Evolutionary conservation across 2,329 filamentous ascomycete genomes (phyloP), one percentile per base, ranked within the genome.

Genomic region (Cytospora paraplurivora): DNA sequence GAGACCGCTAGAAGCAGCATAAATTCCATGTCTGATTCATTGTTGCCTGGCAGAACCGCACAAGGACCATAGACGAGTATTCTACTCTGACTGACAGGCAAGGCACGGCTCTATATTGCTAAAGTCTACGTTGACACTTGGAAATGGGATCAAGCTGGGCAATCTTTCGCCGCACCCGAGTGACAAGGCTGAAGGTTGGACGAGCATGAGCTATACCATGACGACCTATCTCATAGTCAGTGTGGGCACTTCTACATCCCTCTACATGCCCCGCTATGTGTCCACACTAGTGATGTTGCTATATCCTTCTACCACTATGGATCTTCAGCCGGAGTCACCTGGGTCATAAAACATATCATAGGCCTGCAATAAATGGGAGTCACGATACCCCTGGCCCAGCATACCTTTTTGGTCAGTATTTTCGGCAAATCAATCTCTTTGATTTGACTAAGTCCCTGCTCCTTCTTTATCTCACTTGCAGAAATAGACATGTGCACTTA

Each of bases 191-290:
- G 38, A 32, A n/a, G 21, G 15, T 19, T n/a, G 32, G 33, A 38
- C 59, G 32, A 61, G 59, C 51, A 38, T 61, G 51, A 37, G 41
- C n/a, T 11, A 27, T 27, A 27, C 27, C 27, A 27, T 27, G 33
- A 19, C 4, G 13, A 44, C 12, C n/a, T 38, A 8, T 21, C 5
- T 55, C 32, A 61, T 34, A 32, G 15, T 13, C n/a, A 5, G 33
- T 27, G n/a, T 21, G 5, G 8, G 33, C 19, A 11, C 33, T 15
- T 38, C 49, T n/a, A n/a, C 27, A 15, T 44, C 10, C n/a, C 12
- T 44, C 2, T 11, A 7, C 13, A 11, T 8, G 38, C 8, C 12
- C 8, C 12, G 19, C n/a, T 21, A 7, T 17, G 13, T 41, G 15
- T 54, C 51, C 44, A 11, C n/a, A 35, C 35, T 27, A 27, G 27